These are phyloP conservation scores for Spathaspora boniae DNA, from an alignment of 805 yeast genomes.

Conservation along the genomic window DNA sequence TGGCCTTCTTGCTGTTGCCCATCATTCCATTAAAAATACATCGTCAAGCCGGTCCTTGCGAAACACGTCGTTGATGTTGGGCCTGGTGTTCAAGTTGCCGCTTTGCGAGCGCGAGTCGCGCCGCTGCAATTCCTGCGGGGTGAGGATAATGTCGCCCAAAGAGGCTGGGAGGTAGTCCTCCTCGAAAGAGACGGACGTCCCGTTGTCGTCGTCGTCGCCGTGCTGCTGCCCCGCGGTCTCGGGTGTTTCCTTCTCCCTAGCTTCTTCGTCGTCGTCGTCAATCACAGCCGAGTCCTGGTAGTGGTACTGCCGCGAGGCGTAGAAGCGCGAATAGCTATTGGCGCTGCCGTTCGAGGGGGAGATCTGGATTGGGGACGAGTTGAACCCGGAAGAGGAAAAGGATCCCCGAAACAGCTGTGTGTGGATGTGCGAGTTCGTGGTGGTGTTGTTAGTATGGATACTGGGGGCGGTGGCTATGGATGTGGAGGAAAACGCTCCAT, in stretches of 20 bases:
- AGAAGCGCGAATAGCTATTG: too few relatives aligned
- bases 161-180: slow-evolving; percentile 84
- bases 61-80: slow-evolving; percentile 17
- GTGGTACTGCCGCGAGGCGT: background rate
- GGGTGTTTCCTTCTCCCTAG: slow-evolving; percentile 21
- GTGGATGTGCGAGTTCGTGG: too few relatives aligned
- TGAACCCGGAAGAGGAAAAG: too few relatives aligned
- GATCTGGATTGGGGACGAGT: too few relatives aligned
- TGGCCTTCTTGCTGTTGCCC: slow-evolving; percentile 5
- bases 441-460: background rate
- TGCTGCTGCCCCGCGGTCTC: slow-evolving; percentile 20
- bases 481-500: slow-evolving; percentile 2
- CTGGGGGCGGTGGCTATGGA: background rate
- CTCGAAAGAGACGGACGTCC: too few relatives aligned
- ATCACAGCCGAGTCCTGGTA: slow-evolving; percentile 6
- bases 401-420: too few relatives aligned
- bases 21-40: slow-evolving; percentile 42
- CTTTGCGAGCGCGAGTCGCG: slow-evolving; percentile 62
- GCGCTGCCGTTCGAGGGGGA: too few relatives aligned
- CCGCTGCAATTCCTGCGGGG: slow-evolving; percentile 70
- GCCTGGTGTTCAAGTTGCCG: slow-evolving; percentile 38
- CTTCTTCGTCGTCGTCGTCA: slow-evolving; percentile 9
- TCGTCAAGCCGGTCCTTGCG: slow-evolving; percentile 19
- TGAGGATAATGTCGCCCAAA: slow-evolving; percentile 66
- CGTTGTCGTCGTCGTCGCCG: too few relatives aligned